Evolutionary conservation across 257 asterid species (phyloP).

Genomic region (Rubia yunnanensis): DNA sequence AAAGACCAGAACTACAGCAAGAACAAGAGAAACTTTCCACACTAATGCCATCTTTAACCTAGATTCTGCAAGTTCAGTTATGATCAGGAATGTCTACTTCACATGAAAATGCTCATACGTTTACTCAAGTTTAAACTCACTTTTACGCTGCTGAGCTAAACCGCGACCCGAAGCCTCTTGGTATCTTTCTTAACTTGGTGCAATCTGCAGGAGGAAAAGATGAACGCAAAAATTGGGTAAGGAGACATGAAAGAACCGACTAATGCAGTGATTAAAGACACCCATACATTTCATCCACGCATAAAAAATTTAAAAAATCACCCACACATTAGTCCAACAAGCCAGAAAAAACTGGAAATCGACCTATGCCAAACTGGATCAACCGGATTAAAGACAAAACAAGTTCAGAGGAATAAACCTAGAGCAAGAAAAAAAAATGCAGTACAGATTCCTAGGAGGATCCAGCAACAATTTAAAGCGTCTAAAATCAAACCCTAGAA

Average conservation of each 20-base stretch:
- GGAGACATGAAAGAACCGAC: not conserved
- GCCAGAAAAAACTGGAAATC: not conserved
- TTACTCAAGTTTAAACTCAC: not conserved
- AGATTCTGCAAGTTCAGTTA: slow-evolving; percentile 8
- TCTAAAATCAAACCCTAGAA: not conserved
- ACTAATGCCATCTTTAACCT: slow-evolving; percentile 6
- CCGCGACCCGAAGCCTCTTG: not conserved
- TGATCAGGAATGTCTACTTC: not conserved
- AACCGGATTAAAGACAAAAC: not conserved
- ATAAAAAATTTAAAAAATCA: slow-evolving; percentile 15
- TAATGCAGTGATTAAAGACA: too few relatives aligned
- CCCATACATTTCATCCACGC: too few relatives aligned
- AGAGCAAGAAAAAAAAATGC: not conserved
- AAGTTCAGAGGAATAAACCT: not conserved
- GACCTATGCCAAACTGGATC: not conserved
- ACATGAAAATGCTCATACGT: not conserved
- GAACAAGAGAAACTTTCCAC: slow-evolving; percentile 12
- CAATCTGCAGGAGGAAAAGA: not conserved
- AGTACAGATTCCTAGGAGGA: not conserved
- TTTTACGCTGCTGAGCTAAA: not conserved
- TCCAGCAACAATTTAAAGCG: not conserved
- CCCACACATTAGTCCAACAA: not conserved
- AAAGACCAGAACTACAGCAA: slow-evolving; percentile 23
- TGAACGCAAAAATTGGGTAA: too few relatives aligned
- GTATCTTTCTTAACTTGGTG: not conserved